Evolutionary conservation across 768 basidiomycete species (phyloP).

Genomic region (Boletus insuetus): DNA sequence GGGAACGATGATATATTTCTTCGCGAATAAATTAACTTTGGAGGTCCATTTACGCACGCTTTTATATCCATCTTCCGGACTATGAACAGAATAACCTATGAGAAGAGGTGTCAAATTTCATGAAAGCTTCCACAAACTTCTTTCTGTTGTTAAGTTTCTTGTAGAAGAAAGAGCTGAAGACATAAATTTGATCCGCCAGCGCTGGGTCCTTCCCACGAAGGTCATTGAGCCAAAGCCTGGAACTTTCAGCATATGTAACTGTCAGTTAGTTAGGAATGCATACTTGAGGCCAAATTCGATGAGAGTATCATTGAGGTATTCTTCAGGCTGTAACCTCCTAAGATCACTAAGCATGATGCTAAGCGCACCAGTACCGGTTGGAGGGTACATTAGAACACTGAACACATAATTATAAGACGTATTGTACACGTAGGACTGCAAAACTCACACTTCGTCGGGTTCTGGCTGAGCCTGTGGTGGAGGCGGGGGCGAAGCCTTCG

Average conservation of each 20-base stretch:
- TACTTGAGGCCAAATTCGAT: conserved; percentile 96
- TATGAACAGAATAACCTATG: conserved; percentile 26
- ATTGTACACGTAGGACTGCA: neutral
- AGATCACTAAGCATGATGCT: conserved; percentile 81
- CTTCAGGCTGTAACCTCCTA: conserved; percentile 67
- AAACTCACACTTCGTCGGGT: conserved; percentile 62
- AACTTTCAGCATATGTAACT: conserved; percentile 2
- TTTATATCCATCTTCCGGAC: conserved; percentile 65
- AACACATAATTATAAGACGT: conserved; percentile 1
- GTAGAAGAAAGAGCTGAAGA: conserved; percentile 98
- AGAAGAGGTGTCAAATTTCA: neutral
- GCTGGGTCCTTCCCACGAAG: conserved; percentile 54
- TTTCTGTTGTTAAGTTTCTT: conserved; percentile 76
- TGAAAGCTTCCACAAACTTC: conserved; percentile 39
- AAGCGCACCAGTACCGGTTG: conserved; percentile 66
- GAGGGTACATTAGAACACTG: conserved; percentile 79
- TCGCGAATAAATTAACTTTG: conserved; percentile 82
- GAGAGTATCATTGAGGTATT: conserved; percentile 93
- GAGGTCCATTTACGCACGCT: conserved; percentile 94
- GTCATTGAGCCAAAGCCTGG: conserved; percentile 67
- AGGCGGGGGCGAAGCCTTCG: conserved; percentile 25
- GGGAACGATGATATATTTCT: conserved; percentile 91
- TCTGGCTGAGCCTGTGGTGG: conserved; percentile 36
- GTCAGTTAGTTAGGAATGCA: conserved; percentile 24
- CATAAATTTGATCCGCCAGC: conserved; percentile 71